Base-by-base conservation (phyloP, 2,329 filamentous ascomycete species). In the Biscogniauxia mediterranea region DNA sequence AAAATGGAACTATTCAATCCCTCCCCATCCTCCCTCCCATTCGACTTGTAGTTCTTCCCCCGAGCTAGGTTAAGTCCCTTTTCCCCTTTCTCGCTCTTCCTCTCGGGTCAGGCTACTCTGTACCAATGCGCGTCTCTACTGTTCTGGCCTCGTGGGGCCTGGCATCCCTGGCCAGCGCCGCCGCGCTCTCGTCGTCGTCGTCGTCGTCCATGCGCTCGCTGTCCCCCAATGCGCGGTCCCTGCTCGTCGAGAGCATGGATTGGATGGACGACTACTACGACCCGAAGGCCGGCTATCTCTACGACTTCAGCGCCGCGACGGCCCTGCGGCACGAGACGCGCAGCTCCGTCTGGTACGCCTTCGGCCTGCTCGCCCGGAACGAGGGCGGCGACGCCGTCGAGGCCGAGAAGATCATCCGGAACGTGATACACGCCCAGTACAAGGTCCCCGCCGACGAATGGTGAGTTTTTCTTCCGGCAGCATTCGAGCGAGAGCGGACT, bases 211-310 rank as follows among this genome's bases (percentile, higher is more conserved):
- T n/a, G 38, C 6, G 38, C 2, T 46, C 38, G 1, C 38, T 72
- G 49, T 62, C 68, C 7, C 49, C 54, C 21, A 69, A 78, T 64
- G 74, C 76, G 5, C 74, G 77, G 59, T 65, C 71, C 13, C 73
- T 82, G 55, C 75, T 83, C 58, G 74, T 80, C 54, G 75, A 82
- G 71, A 81, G 81, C 2, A 86, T 86, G 82, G 64, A 71, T 5
- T 83, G 82, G 76, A 76, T 86, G 76, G 85, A 87, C 65, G 73
- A 71, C 1, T 81, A 79, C 58, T 87, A 86, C 66, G 85, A 88
- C 62, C 58, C 74, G 1, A 71, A 73, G 1, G 79, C 79, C 5
- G 81, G 81, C 0, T 87, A 87, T 60, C 71, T 87, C 17, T 85
- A 84, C 69, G 77, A 81, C 52, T 78, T 83, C 49, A 73, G 77